Evolutionary conservation across 345 rosid species (phyloP).

Genomic region (Hirschfeldia incana): DNA sequence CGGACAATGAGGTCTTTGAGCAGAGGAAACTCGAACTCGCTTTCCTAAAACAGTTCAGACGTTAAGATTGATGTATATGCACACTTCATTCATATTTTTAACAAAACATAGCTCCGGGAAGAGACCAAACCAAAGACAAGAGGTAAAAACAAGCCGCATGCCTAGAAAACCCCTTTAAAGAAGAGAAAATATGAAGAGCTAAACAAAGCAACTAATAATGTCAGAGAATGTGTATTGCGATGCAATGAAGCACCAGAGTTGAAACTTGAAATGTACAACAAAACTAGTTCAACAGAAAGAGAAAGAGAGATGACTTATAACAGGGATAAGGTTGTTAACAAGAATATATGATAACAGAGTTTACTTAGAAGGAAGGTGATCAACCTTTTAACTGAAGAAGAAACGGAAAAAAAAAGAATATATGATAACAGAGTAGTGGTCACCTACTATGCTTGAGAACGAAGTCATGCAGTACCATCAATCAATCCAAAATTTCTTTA

Average conservation of each 20-base stretch:
- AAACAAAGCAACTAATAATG: neutral
- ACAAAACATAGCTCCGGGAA: conserved; percentile 44
- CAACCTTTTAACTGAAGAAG: conserved; percentile 37
- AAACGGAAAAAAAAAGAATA: conserved; percentile 20
- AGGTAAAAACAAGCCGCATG: conserved; percentile 34
- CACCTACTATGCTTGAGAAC: conserved; percentile 66
- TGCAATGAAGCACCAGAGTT: neutral
- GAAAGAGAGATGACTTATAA: conserved; percentile 29
- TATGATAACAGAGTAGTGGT: conserved; percentile 8
- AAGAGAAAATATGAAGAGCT: neutral
- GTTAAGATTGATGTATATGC: conserved; percentile 50
- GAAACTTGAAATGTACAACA: neutral
- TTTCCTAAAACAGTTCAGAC: conserved; percentile 42
- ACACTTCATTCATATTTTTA: conserved; percentile 40
- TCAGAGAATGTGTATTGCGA: neutral
- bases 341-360: conserved; percentile 26
- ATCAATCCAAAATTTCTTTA: conserved; percentile 24
- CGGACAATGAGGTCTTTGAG: conserved; percentile 19
- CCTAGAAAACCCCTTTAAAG: neutral
- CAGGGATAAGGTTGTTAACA: neutral
- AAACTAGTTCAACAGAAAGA: conserved; percentile 17
- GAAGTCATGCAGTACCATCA: conserved; percentile 37
- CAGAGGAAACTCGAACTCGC: conserved; percentile 31
- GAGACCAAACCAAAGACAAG: conserved; percentile 46
- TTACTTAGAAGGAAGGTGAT: conserved; percentile 40